Percentiles rank a stretch among this genome's conserved stretches.
These are phyloP conservation scores for Wickerhamiella alocasiicola DNA, from an alignment of 805 yeast genomes.

Conservation along the genomic window DNA sequence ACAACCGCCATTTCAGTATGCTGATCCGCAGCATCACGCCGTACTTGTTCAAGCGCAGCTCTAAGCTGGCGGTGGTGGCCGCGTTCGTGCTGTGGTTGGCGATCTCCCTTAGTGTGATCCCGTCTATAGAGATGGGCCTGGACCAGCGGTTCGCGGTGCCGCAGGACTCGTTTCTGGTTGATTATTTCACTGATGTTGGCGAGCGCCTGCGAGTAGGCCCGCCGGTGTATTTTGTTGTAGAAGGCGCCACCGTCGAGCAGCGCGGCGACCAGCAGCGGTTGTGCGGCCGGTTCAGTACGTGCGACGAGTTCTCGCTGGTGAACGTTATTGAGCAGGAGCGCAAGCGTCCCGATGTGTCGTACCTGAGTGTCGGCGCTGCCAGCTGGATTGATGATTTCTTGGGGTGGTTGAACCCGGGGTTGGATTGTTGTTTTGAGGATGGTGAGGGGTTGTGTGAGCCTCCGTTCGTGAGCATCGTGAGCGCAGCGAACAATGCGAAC, in stretches of 20 bases:
- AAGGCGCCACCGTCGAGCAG: slow-evolving; percentile 48
- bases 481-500: too few relatives aligned
- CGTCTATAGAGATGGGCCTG: slow-evolving; percentile 61
- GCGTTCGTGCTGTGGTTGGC: slow-evolving; percentile 54
- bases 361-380: slow-evolving; percentile 70
- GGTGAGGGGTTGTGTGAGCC: slow-evolving; percentile 19
- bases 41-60: slow-evolving; percentile 37
- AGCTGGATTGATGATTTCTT: slow-evolving; percentile 90
- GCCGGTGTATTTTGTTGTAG: slow-evolving; percentile 78
- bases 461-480: too few relatives aligned
- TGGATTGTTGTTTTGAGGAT: slow-evolving; percentile 64
- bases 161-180: slow-evolving; percentile 62
- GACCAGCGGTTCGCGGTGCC: slow-evolving; percentile 90
- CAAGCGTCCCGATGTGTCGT: slow-evolving; percentile 48
- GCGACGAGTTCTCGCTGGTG: slow-evolving; percentile 64
- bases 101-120: slow-evolving; percentile 54
- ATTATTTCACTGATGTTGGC: slow-evolving; percentile 68
- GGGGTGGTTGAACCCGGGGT: slow-evolving; percentile 72
- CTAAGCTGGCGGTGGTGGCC: slow-evolving; percentile 37
- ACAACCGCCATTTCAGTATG: slow-evolving; percentile 28
- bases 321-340: slow-evolving; percentile 79
- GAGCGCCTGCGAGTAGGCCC: slow-evolving; percentile 75
- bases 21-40: slow-evolving; percentile 48
- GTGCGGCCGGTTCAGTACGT: slow-evolving; percentile 80
- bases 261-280: slow-evolving; percentile 54